Conservation (phyloP, 75 land plant genomes). For the Chamaecyparis obtusa region DNA sequence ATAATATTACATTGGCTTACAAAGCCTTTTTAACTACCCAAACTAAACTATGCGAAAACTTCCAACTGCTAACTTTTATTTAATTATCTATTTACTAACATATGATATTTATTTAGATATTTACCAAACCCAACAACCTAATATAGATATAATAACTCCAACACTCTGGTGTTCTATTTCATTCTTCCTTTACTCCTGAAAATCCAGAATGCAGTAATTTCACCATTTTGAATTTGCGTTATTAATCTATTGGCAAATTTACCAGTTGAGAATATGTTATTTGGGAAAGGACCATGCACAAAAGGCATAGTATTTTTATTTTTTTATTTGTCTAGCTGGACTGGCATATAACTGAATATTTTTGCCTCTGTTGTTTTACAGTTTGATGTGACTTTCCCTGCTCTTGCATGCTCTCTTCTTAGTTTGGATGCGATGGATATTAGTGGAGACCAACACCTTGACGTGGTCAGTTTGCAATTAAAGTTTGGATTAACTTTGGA, state of each 20-base stretch:
- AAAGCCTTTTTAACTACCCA: no score
- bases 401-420: constrained; percentile 83
- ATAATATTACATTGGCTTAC: no score
- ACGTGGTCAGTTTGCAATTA: constrained; percentile 58
- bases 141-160: no score
- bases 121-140: no score
- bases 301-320: background rate
- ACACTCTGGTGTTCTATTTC: background rate
- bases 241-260: background rate
- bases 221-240: background rate
- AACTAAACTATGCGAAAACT: no score
- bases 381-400: constrained; percentile 97
- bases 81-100: no score
- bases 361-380: constrained; percentile 32
- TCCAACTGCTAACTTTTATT: no score
- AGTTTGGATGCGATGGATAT: constrained; percentile 97
- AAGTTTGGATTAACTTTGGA: background rate
- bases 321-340: no score
- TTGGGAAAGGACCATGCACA: background rate
- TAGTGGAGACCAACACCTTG: constrained; percentile 97
- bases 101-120: no score
- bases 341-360: no score
- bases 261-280: background rate
- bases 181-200: background rate
- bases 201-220: background rate